phyloP scores from a whole-genome alignment of 257 asterid species.

The Avicennia marina region DNA sequence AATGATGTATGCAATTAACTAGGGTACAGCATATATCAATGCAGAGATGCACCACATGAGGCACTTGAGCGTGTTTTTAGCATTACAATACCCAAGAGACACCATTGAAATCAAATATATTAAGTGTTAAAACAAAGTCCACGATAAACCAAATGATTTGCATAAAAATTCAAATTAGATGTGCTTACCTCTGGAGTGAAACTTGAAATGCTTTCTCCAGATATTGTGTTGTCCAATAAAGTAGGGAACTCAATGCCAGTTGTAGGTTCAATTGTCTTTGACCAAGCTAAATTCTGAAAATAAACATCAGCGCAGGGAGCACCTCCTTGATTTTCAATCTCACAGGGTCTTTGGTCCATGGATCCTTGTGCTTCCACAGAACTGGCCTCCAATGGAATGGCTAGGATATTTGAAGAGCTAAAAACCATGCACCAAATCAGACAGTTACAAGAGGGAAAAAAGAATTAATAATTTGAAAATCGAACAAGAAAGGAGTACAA shows the following conservation, averaged over 20 bases:
- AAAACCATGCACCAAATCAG: constrained; percentile 15
- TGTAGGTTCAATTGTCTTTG: constrained; percentile 66
- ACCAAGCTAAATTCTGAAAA: constrained; percentile 51
- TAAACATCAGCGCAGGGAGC: constrained; percentile 44
- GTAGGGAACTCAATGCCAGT: constrained; percentile 96
- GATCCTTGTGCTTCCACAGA: constrained; percentile 46
- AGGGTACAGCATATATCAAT: no score
- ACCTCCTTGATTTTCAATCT: constrained; percentile 53
- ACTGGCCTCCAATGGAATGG: constrained; percentile 43
- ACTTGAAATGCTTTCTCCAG: constrained; percentile 44
- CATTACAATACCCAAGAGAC: no score
- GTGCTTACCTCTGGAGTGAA: constrained; percentile 69
- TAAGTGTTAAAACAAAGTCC: no score
- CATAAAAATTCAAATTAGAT: not conserved
- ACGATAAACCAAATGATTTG: not conserved
- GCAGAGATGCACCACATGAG: no score
- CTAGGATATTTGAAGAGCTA: constrained; percentile 57
- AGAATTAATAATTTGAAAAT: not conserved
- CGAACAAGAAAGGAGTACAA: not conserved
- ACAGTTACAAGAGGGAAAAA: constrained; percentile 12
- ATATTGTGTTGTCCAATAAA: constrained; percentile 47
- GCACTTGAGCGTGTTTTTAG: no score
- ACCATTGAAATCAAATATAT: no score
- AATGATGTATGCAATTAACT: no score
- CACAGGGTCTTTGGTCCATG: constrained; percentile 54